Evolutionary conservation across 345 rosid species (phyloP).

Genomic region (Litchi chinensis): DNA sequence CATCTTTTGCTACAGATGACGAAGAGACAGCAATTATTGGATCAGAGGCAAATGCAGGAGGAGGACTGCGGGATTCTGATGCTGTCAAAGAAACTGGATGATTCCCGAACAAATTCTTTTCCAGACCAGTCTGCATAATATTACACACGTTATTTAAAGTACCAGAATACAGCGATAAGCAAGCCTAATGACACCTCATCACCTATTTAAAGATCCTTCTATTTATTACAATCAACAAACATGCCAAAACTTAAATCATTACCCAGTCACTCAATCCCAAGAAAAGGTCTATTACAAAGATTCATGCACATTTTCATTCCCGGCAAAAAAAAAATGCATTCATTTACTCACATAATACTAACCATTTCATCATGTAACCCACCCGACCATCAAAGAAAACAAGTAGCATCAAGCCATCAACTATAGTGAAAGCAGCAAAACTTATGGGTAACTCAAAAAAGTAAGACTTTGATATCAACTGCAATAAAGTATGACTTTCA

Average conservation of each 20-base stretch:
- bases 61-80: constrained; percentile 56
- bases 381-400: constrained; percentile 13
- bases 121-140: constrained; percentile 76
- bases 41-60: constrained; percentile 81
- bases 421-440: background rate
- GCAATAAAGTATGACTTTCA: background rate
- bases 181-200: background rate
- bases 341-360: background rate
- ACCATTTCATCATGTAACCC: background rate
- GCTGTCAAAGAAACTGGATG: constrained; percentile 72
- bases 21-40: constrained; percentile 49
- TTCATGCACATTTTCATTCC: background rate
- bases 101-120: constrained; percentile 82
- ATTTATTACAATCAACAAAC: background rate
- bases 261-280: constrained; percentile 8
- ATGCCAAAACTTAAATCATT: background rate
- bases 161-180: background rate
- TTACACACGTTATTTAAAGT: constrained; percentile 14
- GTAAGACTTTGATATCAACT: background rate
- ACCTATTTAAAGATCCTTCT: background rate
- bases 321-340: background rate
- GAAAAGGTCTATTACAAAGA: background rate
- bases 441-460: background rate
- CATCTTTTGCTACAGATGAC: constrained; percentile 40
- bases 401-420: background rate